These are phyloP conservation scores for Lepiota subincarnata DNA, from an alignment of 768 basidiomycete genomes.

Conservation along the genomic window DNA sequence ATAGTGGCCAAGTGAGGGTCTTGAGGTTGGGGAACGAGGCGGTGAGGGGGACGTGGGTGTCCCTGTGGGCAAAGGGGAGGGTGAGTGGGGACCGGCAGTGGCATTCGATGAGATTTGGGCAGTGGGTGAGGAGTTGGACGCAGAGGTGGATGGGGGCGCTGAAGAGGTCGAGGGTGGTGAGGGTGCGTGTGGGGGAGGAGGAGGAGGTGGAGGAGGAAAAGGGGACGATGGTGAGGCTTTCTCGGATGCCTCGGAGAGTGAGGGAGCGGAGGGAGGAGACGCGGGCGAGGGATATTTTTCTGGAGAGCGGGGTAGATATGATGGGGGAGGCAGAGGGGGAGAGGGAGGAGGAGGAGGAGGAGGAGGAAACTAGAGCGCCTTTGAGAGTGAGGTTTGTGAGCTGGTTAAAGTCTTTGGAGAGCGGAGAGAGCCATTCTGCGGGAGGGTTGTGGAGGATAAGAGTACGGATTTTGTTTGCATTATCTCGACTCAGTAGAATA, in stretches of 20 bases:
- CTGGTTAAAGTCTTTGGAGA: too few relatives aligned
- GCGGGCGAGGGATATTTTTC: not conserved
- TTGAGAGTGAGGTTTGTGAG: too few relatives aligned
- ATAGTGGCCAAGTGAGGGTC: not conserved
- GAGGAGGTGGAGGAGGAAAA: too few relatives aligned
- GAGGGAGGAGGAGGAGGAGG: too few relatives aligned
- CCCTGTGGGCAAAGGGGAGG: not conserved
- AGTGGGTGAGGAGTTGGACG: not conserved
- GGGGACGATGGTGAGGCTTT: not conserved
- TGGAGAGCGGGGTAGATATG: not conserved
- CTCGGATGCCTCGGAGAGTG: not conserved
- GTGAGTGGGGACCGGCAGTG: not conserved
- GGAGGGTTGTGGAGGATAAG: too few relatives aligned
- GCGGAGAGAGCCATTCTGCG: too few relatives aligned
- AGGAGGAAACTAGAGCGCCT: too few relatives aligned
- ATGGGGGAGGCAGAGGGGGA: too few relatives aligned
- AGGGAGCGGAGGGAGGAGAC: not conserved
- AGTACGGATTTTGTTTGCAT: too few relatives aligned
- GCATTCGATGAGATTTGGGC: not conserved
- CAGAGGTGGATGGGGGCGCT: not conserved
- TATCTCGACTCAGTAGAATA: too few relatives aligned
- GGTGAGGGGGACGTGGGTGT: not conserved
- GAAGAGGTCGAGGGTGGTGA: not conserved
- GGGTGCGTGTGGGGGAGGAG: not conserved
- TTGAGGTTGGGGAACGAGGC: not conserved